Evolutionary conservation across 495 filamentous ascomycete species (phyloP).

Genomic region (Penicillium diatomitis): DNA sequence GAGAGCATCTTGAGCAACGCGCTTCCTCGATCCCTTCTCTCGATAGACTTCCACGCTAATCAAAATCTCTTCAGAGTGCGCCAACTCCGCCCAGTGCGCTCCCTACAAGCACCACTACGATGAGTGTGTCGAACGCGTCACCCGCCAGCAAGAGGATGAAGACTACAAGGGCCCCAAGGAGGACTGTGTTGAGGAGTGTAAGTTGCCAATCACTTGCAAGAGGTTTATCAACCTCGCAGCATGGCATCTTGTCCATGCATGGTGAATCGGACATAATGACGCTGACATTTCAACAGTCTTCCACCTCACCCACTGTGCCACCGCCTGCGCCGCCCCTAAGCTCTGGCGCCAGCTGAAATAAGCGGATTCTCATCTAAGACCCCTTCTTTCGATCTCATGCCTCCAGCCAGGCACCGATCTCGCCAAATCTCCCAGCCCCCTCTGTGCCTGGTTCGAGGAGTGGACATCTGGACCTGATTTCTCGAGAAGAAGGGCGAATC

Average conservation of each 20-base stretch:
- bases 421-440: no score
- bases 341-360: slow-evolving; percentile 88
- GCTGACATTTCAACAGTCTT: slow-evolving; percentile 59
- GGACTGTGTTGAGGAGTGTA: slow-evolving; percentile 99
- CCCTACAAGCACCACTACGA: slow-evolving; percentile 95
- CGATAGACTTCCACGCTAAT: slow-evolving; percentile 1
- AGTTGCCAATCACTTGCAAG: slow-evolving; percentile 26
- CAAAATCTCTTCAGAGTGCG: slow-evolving; percentile 59
- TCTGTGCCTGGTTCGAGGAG: slow-evolving; percentile 4
- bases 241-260: no score
- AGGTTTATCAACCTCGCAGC: background rate
- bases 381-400: slow-evolving; percentile 5
- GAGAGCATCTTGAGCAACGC: slow-evolving; percentile 12
- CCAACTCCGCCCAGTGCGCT: slow-evolving; percentile 71
- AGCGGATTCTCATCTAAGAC: slow-evolving; percentile 20
- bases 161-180: slow-evolving; percentile 59
- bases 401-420: slow-evolving; percentile 5
- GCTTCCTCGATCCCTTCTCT: background rate
- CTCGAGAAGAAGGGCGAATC: slow-evolving; percentile 6
- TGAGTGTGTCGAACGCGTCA: slow-evolving; percentile 93
- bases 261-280: no score
- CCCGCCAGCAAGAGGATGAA: slow-evolving; percentile 55
- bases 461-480: slow-evolving; percentile 1
- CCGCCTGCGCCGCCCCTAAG: slow-evolving; percentile 87
- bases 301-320: slow-evolving; percentile 92